Base-by-base conservation (phyloP, 768 basidiomycete genomes). In the Tylopilus balloui region DNA sequence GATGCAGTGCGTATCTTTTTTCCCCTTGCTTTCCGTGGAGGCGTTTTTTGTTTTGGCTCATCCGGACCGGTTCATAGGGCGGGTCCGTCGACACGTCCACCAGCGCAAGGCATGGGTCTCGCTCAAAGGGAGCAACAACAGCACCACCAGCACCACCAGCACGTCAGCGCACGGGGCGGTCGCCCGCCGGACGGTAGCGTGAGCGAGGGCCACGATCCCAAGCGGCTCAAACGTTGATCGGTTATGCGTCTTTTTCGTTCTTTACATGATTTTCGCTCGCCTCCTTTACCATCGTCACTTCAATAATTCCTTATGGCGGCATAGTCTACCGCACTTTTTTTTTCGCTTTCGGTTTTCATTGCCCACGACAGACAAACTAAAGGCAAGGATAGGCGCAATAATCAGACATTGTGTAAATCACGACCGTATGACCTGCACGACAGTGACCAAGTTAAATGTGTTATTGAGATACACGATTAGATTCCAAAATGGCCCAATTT, bases 221-320 rank as follows among this genome's bases (percentile, higher is more conserved):
- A 83, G 62, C 69, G 79, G 36, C 19, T 71, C 41, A 71, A 65
- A 55, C 66, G 68, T 49, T 77, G 61, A 57, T 17, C 39, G 5
- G 35, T n/a, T n/a, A n/a, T n/a, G n/a, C 19, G 6, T 29, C 24
- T 6, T 27, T 27, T 27, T 9, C 7, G 2, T n/a, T 32, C 32
- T n/a, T 13, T 19, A 27, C 25, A 4, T 27, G 17, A 35, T 8
- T 19, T 4, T 36, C 12, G 19, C 4, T 20, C 20, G 4, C 11
- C 19, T 36, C 12, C 8, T 5, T 27, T 27, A 27, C 25, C n/a
- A n/a, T n/a, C 7, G n/a, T 17, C 31, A 15, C 17, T n/a, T 15
- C 32, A n/a, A n/a, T n/a, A n/a, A 34, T 34, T 34, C 27, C 27
- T 27, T 6, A 6, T 9, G 8, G 27, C 4, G 8, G 27, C 32